A percentile compares a stretch with the other conserved stretches of the same genome.
phyloP scores from a whole-genome alignment of 2,329 filamentous ascomycete species.

The Aaosphaeria arxii region DNA sequence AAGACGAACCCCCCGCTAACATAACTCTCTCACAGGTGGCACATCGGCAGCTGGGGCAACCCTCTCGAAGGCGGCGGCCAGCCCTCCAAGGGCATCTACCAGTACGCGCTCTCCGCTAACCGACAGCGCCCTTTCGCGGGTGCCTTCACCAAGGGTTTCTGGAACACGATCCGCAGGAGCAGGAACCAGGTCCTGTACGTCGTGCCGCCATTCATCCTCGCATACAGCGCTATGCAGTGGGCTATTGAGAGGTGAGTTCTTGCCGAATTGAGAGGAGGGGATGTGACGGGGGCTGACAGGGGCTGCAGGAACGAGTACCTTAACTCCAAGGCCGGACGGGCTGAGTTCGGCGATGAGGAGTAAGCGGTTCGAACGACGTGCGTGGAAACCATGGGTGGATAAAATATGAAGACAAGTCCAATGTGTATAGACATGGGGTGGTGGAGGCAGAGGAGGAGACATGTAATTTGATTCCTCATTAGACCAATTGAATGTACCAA shows the following conservation, averaged over 20 bases:
- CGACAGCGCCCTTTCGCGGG: constrained; percentile 86
- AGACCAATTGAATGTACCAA: too few species aligned
- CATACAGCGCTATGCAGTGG: constrained; percentile 86
- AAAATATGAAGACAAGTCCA: too few species aligned
- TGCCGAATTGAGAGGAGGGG: background rate
- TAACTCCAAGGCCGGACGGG: constrained; percentile 73
- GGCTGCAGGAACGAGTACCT: constrained; percentile 69
- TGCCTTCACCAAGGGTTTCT: constrained; percentile 68
- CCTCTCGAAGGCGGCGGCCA: constrained; percentile 37
- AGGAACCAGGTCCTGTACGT: constrained; percentile 86
- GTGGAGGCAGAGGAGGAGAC: too few species aligned
- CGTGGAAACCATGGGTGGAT: too few species aligned
- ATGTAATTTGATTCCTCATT: too few species aligned
- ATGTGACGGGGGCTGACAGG: background rate
- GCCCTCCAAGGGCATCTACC: constrained; percentile 59
- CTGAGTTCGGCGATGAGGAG: constrained; percentile 48
- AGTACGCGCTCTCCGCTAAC: constrained; percentile 80
- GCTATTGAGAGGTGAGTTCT: constrained; percentile 76
- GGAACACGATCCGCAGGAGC: constrained; percentile 90
- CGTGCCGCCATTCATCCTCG: constrained; percentile 71
- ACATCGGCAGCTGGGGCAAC: constrained; percentile 38
- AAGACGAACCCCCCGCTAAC: background rate
- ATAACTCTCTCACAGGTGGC: constrained; percentile 19
- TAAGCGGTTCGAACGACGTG: constrained; percentile 4
- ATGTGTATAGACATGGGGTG: too few species aligned